These are phyloP conservation scores for Aureococcus anophagefferens DNA, from an alignment of 108 stramenopile species.

Conservation along the genomic window DNA sequence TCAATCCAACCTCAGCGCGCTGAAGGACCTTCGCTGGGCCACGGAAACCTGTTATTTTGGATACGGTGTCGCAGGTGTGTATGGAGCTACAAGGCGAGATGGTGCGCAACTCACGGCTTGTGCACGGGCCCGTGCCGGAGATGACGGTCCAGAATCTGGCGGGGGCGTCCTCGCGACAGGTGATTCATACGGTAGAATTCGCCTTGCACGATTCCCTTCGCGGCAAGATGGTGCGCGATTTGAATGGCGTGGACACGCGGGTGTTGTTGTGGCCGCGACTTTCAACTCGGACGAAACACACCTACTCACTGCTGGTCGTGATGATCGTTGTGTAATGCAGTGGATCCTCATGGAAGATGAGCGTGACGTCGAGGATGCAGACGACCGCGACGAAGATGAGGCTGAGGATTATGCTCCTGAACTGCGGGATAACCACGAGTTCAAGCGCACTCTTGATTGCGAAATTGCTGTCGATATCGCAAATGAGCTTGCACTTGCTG, in stretches of 20 bases:
- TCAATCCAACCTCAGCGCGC: slow-evolving; percentile 12
- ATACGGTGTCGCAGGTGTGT: slow-evolving; percentile 17
- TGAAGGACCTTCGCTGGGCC: slow-evolving; percentile 44
- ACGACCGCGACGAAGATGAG: slow-evolving; percentile 17
- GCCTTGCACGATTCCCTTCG: slow-evolving; percentile 1
- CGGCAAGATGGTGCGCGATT: not conserved
- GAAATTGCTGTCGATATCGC: not conserved
- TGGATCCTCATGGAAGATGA: slow-evolving; percentile 14
- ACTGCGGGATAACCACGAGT: slow-evolving; percentile 4
- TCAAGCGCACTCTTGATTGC: not conserved
- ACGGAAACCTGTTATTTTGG: slow-evolving; percentile 25
- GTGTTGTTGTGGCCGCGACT: not conserved
- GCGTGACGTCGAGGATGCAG: slow-evolving; percentile 3
- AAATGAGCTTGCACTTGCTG: not conserved
- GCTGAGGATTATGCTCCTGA: slow-evolving; percentile 7
- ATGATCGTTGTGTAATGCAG: slow-evolving; percentile 18
- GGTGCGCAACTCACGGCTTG: too few relatives aligned
- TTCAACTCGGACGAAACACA: slow-evolving; percentile 7
- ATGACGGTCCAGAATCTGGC: not conserved
- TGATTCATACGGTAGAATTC: slow-evolving; percentile 3
- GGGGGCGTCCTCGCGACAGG: not conserved
- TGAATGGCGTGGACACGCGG: slow-evolving; percentile 6
- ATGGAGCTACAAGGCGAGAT: not conserved
- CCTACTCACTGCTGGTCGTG: slow-evolving; percentile 3
- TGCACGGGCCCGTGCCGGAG: too few relatives aligned